Evolutionary conservation across 2,329 filamentous ascomycete genomes (phyloP), one percentile per base, ranked within the genome.

Genomic region (Cordyceps tenuipes): DNA sequence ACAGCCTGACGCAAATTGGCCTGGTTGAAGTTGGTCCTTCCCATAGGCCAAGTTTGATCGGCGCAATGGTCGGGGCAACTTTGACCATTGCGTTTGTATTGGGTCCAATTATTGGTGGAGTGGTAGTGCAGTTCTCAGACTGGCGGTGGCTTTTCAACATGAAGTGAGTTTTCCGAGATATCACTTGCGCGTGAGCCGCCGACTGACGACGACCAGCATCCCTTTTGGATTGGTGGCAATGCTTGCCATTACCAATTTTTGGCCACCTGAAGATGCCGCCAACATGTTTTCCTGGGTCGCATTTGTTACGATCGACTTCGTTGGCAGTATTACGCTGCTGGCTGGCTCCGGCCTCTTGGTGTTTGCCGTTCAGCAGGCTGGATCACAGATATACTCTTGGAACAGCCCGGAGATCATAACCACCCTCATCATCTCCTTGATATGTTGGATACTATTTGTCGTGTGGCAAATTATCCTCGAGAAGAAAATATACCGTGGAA

Each of bases 111-210:
- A 69, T 86, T 3, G 83, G 83, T 5, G 83, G 83, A 2, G 71
- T 77, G 3, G 79, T 86, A 23, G 78, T 81, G 1, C 74, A 79
- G n/a, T 70, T 75, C 2, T 76, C 77, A 19, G 76, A 74, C 48
- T 86, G 83, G 83, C 75, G 79, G 55, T 83, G 82, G 74, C 75
- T 86, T 44, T 86, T 86, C 68, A 81, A 81, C 68, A 79, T 85
- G 68, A 86, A 86, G 82, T 84, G 70, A 50, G 77, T 64, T 13
- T 12, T 13, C 34, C 2, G n/a, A 9, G 12, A 15, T 23, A 7
- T 19, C 3, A 31, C 31, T 15, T 29, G 12, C 21, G 9, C 62
- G 15, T 21, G 6, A 29, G 48, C 19, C 54, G 23, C 61, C 68
- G 23, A 59, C 67, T 62, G 34, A 59, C 39, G 62, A 31, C 8